Evolutionary conservation across 2,329 filamentous ascomycete species (phyloP), one percentile per base, ranked within the genome.

Genomic region (Trichoderma hamatum): DNA sequence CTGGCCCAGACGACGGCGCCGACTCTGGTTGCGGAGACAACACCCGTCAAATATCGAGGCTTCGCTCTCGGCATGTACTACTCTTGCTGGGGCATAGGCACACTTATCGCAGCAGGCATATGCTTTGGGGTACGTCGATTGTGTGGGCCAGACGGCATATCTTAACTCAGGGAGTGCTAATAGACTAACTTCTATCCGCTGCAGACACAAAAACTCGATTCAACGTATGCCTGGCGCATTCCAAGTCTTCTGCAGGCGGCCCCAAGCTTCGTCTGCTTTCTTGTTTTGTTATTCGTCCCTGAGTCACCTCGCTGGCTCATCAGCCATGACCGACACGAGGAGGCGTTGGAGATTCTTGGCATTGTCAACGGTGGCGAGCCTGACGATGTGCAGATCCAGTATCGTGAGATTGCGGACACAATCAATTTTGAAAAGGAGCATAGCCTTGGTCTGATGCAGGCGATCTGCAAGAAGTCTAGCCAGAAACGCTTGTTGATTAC

Each of bases 1-100:
- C 52, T 55, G 19, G 52, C 52, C 52, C 52, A 55, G 52, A 55
- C 52, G 14, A 55, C 52, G 3, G 52, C 52, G 52, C 52, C 52
- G 52, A 55, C 52, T 16, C 52, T 55, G 26, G 52, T 55, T 55
- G 52, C 52, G 9, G 52, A 55, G 4, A 55, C 52, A 19, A 55
- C 52, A 1, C 52, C 52, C 19, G 52, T 55, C 52, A 55, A 55
- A 5, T 55, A 55, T 55, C 52, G 52, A 55, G 52, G 28, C 52
- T 55, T 55, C 26, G 52, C 52, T 55, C 52, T 55, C 26, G 52
- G 52, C 52, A 55, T 55, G 52, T 55, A 55, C 52, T 55, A 55
- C 52, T 14, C 52, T 30, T 55, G 52, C 28, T 55, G 52, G 52
- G 52, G 52, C 28, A 55, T 55, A 55, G 52, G 52, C 10, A 55